Evolutionary conservation across 352 stramenopile genomes (phyloP), one percentile per base, ranked within the genome.

Genomic region (Pythium periplocum): DNA sequence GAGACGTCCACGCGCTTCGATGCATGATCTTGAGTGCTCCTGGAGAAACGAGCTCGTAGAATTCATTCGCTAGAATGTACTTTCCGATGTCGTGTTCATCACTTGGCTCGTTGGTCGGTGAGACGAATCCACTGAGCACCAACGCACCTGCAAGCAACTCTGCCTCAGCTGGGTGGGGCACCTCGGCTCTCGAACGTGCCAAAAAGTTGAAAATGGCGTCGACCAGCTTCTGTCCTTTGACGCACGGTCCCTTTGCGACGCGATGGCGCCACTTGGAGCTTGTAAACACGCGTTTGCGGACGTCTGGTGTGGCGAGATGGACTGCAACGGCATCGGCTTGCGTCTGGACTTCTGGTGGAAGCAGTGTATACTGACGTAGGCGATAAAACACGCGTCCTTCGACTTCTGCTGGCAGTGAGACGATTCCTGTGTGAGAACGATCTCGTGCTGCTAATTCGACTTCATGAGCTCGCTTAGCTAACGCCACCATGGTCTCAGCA

Each of bases 21-120:
- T 26, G 17, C 9, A 48, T 11, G 9, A 48, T 48, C 43, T 48
- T 48, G 43, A 30, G 17, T 30, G 43, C 43, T 31, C 17, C 43
- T 6, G 59, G 41, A 26, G 49, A 56, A 32, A 88, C 73, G 6
- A 88, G 64, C 38, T 88, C 77, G 56, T 79, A 86, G 48, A 64
- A 69, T 6, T 39, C 46, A 32, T 65, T 57, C 17, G 72, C 59
- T 2, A 58, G 26, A 2, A 87, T 56, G 52, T 74, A 75, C 8
- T 66, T 30, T 65, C 43, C 2, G 63, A 47, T 11, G n/a, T 55
- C 45, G 34, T 48, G 34, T 26, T 66, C 54, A 26, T 61, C 10
- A 9, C 47, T 26, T 4, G 48, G 50, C 36, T 76, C 68, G 10
- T 63, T 45, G 17, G 69, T 39, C 0, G 64, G 68, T 4, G 68